Percentiles rank a stretch among this genome's conserved stretches.
Conservation (phyloP, 305 asterid genomes). For the Salvia sclarea region DNA sequence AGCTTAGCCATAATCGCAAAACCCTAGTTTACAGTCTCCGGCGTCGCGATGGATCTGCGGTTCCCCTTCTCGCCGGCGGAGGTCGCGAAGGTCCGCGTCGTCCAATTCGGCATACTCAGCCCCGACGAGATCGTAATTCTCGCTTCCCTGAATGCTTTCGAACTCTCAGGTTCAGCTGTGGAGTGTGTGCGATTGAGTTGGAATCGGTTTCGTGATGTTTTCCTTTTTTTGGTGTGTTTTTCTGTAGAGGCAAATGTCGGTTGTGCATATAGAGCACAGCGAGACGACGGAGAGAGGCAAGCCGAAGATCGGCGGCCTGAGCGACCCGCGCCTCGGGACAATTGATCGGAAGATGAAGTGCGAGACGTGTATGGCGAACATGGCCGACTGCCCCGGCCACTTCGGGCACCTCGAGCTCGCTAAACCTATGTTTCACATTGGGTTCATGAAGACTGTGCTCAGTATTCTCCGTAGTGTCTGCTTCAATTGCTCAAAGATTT, state of each 20-base stretch:
- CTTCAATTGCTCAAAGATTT: slow-evolving; percentile 92
- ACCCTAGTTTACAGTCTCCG: slow-evolving; percentile 20
- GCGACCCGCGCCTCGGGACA: slow-evolving; percentile 89
- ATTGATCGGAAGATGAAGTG: slow-evolving; percentile 94
- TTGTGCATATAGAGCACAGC: slow-evolving; percentile 91
- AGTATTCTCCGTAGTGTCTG: slow-evolving; percentile 86
- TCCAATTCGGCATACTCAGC: slow-evolving; percentile 92
- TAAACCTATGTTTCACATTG: slow-evolving; percentile 96
- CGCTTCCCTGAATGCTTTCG: not conserved
- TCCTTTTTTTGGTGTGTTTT: slow-evolving; percentile 4
- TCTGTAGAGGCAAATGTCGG: slow-evolving; percentile 96
- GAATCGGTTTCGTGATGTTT: slow-evolving; percentile 17
- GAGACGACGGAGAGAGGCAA: slow-evolving; percentile 97
- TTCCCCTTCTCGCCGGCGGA: slow-evolving; percentile 95
- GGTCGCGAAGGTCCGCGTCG: slow-evolving; percentile 78
- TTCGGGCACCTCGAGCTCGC: slow-evolving; percentile 99
- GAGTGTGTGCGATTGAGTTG: slow-evolving; percentile 18
- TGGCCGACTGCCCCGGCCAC: slow-evolving; percentile 99
- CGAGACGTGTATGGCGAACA: slow-evolving; percentile 94
- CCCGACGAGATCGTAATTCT: slow-evolving; percentile 87
- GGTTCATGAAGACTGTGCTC: slow-evolving; percentile 87
- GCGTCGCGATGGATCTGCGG: slow-evolving; percentile 66
- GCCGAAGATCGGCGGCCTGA: slow-evolving; percentile 87
- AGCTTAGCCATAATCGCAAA: slow-evolving; percentile 1
- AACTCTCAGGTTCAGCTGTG: slow-evolving; percentile 12